These are phyloP conservation scores for Fusarium pseudograminearum DNA, from an alignment of 2,329 filamentous ascomycete species.

Conservation along the genomic window DNA sequence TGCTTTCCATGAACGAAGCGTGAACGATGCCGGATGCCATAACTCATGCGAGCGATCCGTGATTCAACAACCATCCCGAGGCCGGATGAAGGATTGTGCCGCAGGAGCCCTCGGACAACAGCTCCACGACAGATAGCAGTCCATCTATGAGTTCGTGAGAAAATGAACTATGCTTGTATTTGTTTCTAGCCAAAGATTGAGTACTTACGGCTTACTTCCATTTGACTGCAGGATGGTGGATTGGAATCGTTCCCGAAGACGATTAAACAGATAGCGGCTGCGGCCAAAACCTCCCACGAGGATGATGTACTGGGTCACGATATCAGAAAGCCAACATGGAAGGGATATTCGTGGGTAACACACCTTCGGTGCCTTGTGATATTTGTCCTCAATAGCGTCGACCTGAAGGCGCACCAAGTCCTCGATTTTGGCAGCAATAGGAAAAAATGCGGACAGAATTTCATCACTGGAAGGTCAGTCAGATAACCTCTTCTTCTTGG, in stretches of 20 bases:
- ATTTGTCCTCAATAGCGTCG: conserved; percentile 28
- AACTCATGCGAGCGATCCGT: conserved; percentile 49
- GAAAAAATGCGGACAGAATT: conserved; percentile 43
- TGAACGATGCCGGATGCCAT: conserved; percentile 12
- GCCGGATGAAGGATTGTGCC: not conserved
- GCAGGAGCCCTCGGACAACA: conserved; percentile 44
- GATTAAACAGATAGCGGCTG: conserved; percentile 47
- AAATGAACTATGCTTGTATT: rapidly evolving
- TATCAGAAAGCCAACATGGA: not conserved
- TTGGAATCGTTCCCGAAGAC: conserved; percentile 29
- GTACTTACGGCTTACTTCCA: conserved; percentile 52
- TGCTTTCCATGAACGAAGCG: conserved; percentile 13
- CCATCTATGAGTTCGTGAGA: conserved; percentile 44
- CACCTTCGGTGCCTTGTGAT: conserved; percentile 39
- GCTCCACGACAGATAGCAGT: conserved; percentile 53
- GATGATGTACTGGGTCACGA: conserved; percentile 50
- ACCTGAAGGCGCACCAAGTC: conserved; percentile 48
- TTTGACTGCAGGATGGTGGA: conserved; percentile 48
- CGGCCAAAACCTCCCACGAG: conserved; percentile 57
- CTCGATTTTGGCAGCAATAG: conserved; percentile 36
- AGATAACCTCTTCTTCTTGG: rapidly evolving
- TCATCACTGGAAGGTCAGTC: conserved; percentile 29
- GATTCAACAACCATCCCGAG: conserved; percentile 31
- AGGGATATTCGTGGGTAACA: too few relatives aligned
- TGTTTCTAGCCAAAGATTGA: rapidly evolving